Evolutionary conservation across 352 stramenopile genomes (phyloP).

Genomic region (Phytophthora parvispora): DNA sequence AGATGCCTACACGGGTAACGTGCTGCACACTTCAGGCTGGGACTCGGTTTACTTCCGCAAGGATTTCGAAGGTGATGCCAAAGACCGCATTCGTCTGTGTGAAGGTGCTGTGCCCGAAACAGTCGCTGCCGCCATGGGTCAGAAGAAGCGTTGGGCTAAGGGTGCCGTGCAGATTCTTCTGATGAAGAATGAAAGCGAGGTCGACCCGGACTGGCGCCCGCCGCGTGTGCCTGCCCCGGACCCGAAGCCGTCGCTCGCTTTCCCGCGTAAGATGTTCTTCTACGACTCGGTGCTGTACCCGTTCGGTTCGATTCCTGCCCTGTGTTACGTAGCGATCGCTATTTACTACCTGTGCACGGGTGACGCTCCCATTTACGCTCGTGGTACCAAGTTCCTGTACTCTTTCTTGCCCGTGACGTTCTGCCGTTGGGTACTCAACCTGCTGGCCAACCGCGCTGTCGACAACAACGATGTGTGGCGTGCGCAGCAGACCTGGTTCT

Average conservation of each 20-base stretch:
- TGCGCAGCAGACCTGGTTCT: slow-evolving; percentile 92
- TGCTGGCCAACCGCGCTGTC: slow-evolving; percentile 87
- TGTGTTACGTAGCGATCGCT: slow-evolving; percentile 89
- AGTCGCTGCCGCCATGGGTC: slow-evolving; percentile 86
- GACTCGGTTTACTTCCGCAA: slow-evolving; percentile 93
- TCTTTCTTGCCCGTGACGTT: slow-evolving; percentile 91
- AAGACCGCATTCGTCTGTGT: slow-evolving; percentile 89
- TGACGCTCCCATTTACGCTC: slow-evolving; percentile 88
- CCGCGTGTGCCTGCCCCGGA: slow-evolving; percentile 85
- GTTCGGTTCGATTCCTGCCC: slow-evolving; percentile 86
- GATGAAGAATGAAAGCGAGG: slow-evolving; percentile 91
- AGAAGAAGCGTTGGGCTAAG: slow-evolving; percentile 92
- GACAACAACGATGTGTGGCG: slow-evolving; percentile 93
- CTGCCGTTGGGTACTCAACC: slow-evolving; percentile 82
- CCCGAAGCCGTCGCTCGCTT: slow-evolving; percentile 82
- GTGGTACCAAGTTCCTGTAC: slow-evolving; percentile 85
- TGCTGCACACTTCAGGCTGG: slow-evolving; percentile 87
- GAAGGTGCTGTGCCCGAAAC: slow-evolving; percentile 89
- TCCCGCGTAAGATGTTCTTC: slow-evolving; percentile 93
- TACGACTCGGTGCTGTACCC: slow-evolving; percentile 92
- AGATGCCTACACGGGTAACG: slow-evolving; percentile 92
- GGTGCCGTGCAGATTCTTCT: slow-evolving; percentile 90
- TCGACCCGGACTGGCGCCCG: slow-evolving; percentile 90
- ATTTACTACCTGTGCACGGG: slow-evolving; percentile 91
- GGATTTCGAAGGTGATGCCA: slow-evolving; percentile 89